These are phyloP conservation scores for Beauveria sp. DNA, from an alignment of 2,329 filamentous ascomycete species.

Conservation along the genomic window DNA sequence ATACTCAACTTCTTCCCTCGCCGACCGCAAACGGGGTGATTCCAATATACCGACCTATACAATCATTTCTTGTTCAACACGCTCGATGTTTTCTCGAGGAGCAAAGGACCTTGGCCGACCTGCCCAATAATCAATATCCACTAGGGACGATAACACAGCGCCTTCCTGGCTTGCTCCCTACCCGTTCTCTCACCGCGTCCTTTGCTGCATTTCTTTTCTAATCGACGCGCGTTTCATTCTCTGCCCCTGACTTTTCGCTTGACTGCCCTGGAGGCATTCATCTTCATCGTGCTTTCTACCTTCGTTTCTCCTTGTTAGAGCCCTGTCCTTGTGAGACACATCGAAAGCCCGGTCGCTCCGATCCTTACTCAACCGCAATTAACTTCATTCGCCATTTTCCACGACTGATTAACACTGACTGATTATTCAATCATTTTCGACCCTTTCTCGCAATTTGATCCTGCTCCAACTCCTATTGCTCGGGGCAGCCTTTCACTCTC, in stretches of 20 bases:
- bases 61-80: background rate
- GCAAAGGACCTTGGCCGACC: background rate
- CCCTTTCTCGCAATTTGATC: too few relatives aligned
- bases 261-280: conserved; percentile 9
- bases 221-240: background rate
- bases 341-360: conserved; percentile 11
- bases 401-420: background rate
- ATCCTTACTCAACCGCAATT: conserved; percentile 1
- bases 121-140: background rate
- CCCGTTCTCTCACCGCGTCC: background rate
- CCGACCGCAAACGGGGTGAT: conserved; percentile 6
- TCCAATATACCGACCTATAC: conserved; percentile 1
- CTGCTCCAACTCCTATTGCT: too few relatives aligned
- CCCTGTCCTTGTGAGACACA: background rate
- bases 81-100: conserved; percentile 7
- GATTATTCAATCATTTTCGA: background rate
- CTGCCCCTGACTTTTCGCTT: conserved; percentile 1
- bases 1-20: conserved; percentile 12
- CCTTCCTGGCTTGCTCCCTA: conserved; percentile 1
- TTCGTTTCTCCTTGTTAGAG: background rate
- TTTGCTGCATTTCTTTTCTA: conserved; percentile 7
- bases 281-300: conserved; percentile 14
- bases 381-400: background rate
- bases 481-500: too few relatives aligned
- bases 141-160: background rate